These are phyloP conservation scores for Sporothrix curviconia DNA, from an alignment of 2,329 filamentous ascomycete genomes.

Conservation along the genomic window DNA sequence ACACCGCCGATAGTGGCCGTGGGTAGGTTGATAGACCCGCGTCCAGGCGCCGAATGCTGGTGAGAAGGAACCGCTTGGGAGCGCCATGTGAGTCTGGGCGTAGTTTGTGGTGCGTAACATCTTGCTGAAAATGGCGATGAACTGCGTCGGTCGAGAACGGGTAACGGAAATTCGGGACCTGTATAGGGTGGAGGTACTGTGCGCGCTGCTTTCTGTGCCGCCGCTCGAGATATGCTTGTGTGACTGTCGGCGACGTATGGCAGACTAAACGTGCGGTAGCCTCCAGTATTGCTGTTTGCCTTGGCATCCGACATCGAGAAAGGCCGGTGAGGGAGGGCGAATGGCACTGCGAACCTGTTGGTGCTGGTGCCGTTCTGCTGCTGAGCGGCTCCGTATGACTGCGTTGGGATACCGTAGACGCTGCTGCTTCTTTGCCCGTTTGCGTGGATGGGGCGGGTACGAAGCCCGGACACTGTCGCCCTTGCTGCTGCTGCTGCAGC, in stretches of 20 bases:
- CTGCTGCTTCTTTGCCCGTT: background rate
- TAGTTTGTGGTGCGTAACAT: background rate
- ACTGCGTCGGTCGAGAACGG: background rate
- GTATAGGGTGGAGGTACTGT: too few relatives aligned
- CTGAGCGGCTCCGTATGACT: background rate
- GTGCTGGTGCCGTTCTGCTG: background rate
- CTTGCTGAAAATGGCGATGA: background rate
- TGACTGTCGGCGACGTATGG: background rate
- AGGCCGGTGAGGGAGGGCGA: background rate
- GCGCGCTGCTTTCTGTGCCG: background rate
- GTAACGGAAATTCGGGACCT: too few relatives aligned
- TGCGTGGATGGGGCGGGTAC: background rate
- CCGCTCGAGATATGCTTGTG: background rate
- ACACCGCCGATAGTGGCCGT: too few relatives aligned
- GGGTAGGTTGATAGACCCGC: background rate
- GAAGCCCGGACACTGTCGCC: background rate
- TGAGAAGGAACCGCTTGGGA: background rate
- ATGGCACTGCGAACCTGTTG: background rate
- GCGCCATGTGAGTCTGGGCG: background rate
- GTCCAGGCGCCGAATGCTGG: slow-evolving; percentile 1
- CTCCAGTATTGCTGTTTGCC: background rate
- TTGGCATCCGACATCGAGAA: background rate
- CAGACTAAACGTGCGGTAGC: too few relatives aligned
- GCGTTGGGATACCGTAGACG: background rate
- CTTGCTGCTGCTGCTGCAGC: background rate